These are phyloP conservation scores for Cercospora berteroae DNA, from an alignment of 2,329 filamentous ascomycete species.

Conservation along the genomic window DNA sequence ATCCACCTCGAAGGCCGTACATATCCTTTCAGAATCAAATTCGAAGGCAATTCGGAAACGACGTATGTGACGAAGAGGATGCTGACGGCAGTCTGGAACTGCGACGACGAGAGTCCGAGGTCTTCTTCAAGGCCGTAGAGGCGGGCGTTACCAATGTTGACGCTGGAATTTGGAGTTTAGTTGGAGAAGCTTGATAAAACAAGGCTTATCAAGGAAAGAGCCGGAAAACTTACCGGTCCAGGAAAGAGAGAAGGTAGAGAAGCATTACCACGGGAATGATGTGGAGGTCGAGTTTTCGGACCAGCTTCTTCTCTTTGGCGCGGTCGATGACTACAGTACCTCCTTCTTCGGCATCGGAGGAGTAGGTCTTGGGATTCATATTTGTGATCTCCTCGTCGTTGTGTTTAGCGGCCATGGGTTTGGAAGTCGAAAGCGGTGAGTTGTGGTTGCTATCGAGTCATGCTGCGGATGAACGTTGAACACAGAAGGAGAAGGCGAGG, in stretches of 20 bases:
- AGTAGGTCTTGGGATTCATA: neutral
- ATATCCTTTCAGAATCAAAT: conserved; percentile 48
- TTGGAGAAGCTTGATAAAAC: neutral
- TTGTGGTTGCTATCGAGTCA: conserved; percentile 1
- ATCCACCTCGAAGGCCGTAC: conserved; percentile 43
- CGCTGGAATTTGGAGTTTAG: conserved; percentile 2
- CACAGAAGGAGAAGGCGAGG: neutral
- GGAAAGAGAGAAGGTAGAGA: conserved; percentile 71
- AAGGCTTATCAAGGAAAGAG: neutral
- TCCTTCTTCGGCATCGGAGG: conserved; percentile 9
- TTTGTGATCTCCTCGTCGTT: neutral
- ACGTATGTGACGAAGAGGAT: conserved; percentile 50
- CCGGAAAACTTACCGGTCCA: conserved; percentile 59
- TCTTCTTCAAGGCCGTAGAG: conserved; percentile 64
- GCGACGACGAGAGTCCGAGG: conserved; percentile 58
- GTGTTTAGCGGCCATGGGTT: neutral
- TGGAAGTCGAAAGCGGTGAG: neutral
- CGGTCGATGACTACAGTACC: conserved; percentile 32
- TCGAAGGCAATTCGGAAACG: conserved; percentile 46
- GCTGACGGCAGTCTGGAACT: conserved; percentile 61
- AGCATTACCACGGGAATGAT: conserved; percentile 67
- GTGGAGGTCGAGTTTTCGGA: conserved; percentile 63
- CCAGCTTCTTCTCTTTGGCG: conserved; percentile 54
- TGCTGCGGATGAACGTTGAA: neutral
- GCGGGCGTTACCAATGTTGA: conserved; percentile 57